Percentiles rank a stretch among this genome's conserved stretches.
phyloP scores from a whole-genome alignment of 176 grass and related monocot genomes.

The Triticum turgidum region DNA sequence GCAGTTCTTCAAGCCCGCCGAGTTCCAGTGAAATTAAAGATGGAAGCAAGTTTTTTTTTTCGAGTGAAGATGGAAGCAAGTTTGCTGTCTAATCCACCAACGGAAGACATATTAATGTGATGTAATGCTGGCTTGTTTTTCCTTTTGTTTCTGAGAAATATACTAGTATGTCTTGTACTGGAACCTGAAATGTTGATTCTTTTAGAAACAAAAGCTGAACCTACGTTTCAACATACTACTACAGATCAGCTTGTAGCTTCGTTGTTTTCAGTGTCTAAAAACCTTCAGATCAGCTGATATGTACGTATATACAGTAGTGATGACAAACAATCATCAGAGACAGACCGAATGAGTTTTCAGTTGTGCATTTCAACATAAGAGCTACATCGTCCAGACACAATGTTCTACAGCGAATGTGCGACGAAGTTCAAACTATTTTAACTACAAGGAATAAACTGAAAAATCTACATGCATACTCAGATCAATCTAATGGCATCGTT shows the following conservation, averaged over 20 bases:
- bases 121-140: not conserved
- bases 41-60: not conserved
- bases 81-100: not conserved
- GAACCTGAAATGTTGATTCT: not conserved
- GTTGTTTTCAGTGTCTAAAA: not conserved
- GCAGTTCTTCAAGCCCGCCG: conserved; percentile 56
- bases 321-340: not conserved
- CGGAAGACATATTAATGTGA: not conserved
- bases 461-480: not conserved
- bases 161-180: not conserved
- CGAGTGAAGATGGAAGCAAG: not conserved
- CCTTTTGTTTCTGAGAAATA: not conserved
- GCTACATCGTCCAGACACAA: not conserved
- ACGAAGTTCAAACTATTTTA: not conserved
- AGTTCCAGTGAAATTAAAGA: conserved; percentile 16
- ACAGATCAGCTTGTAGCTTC: not conserved
- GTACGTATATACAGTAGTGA: no score
- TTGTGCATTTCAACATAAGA: not conserved
- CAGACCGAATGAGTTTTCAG: not conserved
- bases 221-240: not conserved
- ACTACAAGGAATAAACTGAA: not conserved
- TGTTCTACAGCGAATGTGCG: not conserved
- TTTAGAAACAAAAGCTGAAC: not conserved
- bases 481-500: not conserved
- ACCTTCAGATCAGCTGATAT: not conserved